Evolutionary conservation across 179 eudicot genomes (phyloP).

Genomic region (Heliamphora pulchella): DNA sequence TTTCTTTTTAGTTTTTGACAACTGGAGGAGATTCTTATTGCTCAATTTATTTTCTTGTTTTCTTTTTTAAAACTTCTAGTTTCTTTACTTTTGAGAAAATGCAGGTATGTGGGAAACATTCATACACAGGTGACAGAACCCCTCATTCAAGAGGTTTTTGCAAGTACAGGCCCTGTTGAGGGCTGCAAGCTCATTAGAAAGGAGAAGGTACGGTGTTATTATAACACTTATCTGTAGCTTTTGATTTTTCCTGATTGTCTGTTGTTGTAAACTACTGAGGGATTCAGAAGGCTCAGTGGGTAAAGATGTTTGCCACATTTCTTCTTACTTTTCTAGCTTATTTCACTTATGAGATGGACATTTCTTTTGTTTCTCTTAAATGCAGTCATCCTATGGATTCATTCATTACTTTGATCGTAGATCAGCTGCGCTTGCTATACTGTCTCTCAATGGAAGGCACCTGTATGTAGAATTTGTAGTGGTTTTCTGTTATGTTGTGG

Average conservation of each 20-base stretch:
- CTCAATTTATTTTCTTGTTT: conserved; percentile 22
- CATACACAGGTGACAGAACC: conserved; percentile 97
- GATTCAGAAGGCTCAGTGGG: too few species aligned
- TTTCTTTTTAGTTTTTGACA: conserved; percentile 8
- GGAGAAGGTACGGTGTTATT: conserved; percentile 58
- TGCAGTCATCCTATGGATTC: conserved; percentile 98
- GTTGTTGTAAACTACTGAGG: too few species aligned
- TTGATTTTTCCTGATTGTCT: too few species aligned
- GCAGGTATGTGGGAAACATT: conserved; percentile 97
- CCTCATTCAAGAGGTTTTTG: conserved; percentile 84
- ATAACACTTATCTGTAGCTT: too few species aligned
- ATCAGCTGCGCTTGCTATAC: conserved; percentile 84
- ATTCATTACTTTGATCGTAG: conserved; percentile 93
- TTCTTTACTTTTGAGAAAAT: conserved; percentile 59
- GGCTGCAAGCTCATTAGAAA: conserved; percentile 93
- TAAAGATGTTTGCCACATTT: background rate
- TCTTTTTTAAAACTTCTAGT: conserved; percentile 42
- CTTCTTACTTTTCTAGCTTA: background rate
- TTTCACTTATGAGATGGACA: conserved; percentile 1
- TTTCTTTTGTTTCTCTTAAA: conserved; percentile 13
- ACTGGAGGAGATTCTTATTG: conserved; percentile 24
- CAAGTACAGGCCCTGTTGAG: conserved; percentile 86
- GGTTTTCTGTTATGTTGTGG: background rate
- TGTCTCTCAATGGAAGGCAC: conserved; percentile 87
- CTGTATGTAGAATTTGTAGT: conserved; percentile 45